Percentiles rank a stretch among this genome's conserved stretches.
Conservation (phyloP, 139 green algal genomes). For the Volvox africanus region DNA sequence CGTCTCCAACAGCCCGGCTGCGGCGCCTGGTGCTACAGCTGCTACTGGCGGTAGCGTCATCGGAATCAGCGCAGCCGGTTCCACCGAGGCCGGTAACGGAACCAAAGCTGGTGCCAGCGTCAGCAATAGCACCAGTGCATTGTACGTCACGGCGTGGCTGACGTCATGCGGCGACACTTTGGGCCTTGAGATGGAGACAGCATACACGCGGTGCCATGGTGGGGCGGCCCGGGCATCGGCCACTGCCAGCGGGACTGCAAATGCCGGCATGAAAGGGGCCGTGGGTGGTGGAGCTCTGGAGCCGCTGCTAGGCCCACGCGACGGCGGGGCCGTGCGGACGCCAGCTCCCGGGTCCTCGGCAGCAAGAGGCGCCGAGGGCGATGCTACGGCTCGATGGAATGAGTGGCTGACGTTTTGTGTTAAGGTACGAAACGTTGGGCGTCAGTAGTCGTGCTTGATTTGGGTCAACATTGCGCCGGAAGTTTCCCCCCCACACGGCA, state of each 20-base stretch:
- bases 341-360: not conserved
- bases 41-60: not conserved
- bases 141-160: constrained; percentile 70
- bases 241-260: not conserved
- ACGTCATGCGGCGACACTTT: constrained; percentile 67
- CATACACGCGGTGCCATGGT: constrained; percentile 40
- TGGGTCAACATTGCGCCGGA: too few relatives aligned
- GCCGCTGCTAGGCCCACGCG: not conserved
- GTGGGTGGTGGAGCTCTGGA: not conserved
- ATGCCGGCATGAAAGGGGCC: not conserved
- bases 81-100: not conserved
- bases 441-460: too few relatives aligned
- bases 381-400: constrained; percentile 66
- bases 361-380: not conserved
- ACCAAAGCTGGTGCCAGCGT: not conserved
- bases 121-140: not conserved
- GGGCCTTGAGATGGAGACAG: constrained; percentile 67
- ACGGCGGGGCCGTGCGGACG: not conserved
- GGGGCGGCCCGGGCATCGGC: not conserved
- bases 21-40: not conserved
- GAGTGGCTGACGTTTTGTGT: constrained; percentile 81
- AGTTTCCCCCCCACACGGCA: too few relatives aligned
- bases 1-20: not conserved
- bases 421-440: constrained; percentile 64
- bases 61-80: not conserved